phyloP scores from a whole-genome alignment of 345 rosid species.

The Microcos paniculata region DNA sequence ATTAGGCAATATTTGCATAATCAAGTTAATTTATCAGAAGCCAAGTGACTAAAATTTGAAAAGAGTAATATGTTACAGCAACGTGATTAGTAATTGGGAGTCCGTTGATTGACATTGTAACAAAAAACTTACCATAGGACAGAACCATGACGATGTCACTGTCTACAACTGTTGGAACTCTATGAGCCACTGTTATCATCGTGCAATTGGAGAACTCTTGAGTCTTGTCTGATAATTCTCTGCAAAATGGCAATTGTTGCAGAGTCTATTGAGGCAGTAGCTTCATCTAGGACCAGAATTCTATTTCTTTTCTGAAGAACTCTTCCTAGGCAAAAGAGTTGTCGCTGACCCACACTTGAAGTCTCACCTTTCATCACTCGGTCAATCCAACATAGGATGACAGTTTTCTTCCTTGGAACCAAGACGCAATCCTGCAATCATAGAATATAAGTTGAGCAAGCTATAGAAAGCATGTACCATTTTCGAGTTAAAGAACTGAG shows the following conservation, averaged over 20 bases:
- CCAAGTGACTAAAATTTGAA: not conserved
- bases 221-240: conserved; percentile 61
- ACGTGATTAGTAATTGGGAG: not conserved
- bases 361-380: no score
- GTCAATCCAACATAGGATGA: no score
- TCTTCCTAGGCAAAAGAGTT: conserved; percentile 75
- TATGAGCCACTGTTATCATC: conserved; percentile 68
- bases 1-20: not conserved
- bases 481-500: no score
- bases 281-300: conserved; percentile 65
- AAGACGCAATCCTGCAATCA: no score
- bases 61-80: not conserved
- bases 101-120: not conserved
- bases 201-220: conserved; percentile 66
- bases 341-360: conserved; percentile 74
- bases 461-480: no score
- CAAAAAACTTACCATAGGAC: conserved; percentile 45
- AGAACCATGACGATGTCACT: conserved; percentile 87
- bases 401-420: no score
- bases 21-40: not conserved
- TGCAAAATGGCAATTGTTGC: conserved; percentile 67
- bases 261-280: conserved; percentile 69
- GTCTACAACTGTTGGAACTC: conserved; percentile 70
- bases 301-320: conserved; percentile 58
- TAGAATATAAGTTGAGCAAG: no score